These are phyloP conservation scores for Ganoderma sinense DNA, from an alignment of 1,284 basidiomycete species.

Conservation along the genomic window DNA sequence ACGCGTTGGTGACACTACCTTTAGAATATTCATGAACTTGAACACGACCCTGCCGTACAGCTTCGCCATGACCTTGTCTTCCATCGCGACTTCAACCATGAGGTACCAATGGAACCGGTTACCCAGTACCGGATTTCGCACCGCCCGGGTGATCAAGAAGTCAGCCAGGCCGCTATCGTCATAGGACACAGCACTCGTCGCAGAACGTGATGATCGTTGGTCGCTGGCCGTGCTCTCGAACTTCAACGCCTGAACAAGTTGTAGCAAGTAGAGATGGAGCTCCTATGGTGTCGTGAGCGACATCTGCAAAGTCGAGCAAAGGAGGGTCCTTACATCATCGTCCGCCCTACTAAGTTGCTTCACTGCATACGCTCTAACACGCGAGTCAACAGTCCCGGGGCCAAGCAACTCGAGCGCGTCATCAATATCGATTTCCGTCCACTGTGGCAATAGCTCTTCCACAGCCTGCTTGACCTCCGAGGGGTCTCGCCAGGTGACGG, in stretches of 20 bases:
- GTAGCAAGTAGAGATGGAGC: slow-evolving; percentile 90
- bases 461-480: slow-evolving; percentile 98
- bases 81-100: slow-evolving; percentile 88
- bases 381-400: slow-evolving; percentile 88
- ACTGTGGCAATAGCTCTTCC: slow-evolving; percentile 93
- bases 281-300: slow-evolving; percentile 61
- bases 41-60: slow-evolving; percentile 93
- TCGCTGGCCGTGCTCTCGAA: slow-evolving; percentile 86
- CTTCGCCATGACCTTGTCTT: slow-evolving; percentile 85
- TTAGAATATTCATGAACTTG: slow-evolving; percentile 88
- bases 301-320: slow-evolving; percentile 7
- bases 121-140: slow-evolving; percentile 84
- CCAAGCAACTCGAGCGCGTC: slow-evolving; percentile 96
- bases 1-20: slow-evolving; percentile 55
- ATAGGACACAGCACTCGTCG: slow-evolving; percentile 62
- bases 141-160: slow-evolving; percentile 89
- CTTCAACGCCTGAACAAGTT: slow-evolving; percentile 97
- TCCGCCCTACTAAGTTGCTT: slow-evolving; percentile 90
- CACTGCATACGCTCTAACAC: slow-evolving; percentile 95
- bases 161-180: slow-evolving; percentile 89
- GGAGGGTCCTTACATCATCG: slow-evolving; percentile 76
- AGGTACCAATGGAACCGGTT: slow-evolving; percentile 98
- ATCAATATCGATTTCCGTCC: slow-evolving; percentile 97
- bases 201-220: slow-evolving; percentile 43
- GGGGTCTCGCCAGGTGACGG: slow-evolving; percentile 96